Percentiles rank a stretch among this genome's conserved stretches.
phyloP scores from a whole-genome alignment of 148 eudicot species.

The Amaranthus hypochondriacus region DNA sequence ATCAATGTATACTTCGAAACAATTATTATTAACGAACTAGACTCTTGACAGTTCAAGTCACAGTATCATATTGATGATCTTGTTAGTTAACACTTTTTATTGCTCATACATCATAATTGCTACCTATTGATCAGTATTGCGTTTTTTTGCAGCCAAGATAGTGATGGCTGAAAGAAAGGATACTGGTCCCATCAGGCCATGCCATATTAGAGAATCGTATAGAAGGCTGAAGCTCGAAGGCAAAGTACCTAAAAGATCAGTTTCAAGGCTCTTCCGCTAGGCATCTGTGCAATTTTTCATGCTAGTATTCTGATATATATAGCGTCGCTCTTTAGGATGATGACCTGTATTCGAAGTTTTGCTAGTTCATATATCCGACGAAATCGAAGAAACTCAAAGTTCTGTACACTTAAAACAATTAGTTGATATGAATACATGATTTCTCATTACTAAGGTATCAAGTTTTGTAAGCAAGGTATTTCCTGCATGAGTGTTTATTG shows the following conservation, averaged over 20 bases:
- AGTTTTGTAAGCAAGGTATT: too few relatives aligned
- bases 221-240: slow-evolving; percentile 89
- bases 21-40: not conserved
- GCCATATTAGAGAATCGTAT: slow-evolving; percentile 87
- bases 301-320: not conserved
- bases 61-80: not conserved
- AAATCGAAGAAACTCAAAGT: not conserved
- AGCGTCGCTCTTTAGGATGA: too few relatives aligned
- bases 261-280: slow-evolving; percentile 78
- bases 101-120: not conserved
- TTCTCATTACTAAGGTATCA: too few relatives aligned
- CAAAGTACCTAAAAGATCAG: slow-evolving; percentile 78
- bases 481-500: too few relatives aligned
- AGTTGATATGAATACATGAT: not conserved
- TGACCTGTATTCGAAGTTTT: not conserved
- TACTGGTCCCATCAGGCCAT: slow-evolving; percentile 81
- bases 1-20: not conserved
- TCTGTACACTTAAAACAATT: not conserved
- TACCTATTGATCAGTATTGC: not conserved
- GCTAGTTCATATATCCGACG: not conserved
- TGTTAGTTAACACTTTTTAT: not conserved
- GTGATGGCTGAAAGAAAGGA: slow-evolving; percentile 90
- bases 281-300: not conserved
- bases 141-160: slow-evolving; percentile 52
- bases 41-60: not conserved